Evolutionary conservation across 1,284 basidiomycete genomes (phyloP).

Genomic region (Marasmius tenuissimus): DNA sequence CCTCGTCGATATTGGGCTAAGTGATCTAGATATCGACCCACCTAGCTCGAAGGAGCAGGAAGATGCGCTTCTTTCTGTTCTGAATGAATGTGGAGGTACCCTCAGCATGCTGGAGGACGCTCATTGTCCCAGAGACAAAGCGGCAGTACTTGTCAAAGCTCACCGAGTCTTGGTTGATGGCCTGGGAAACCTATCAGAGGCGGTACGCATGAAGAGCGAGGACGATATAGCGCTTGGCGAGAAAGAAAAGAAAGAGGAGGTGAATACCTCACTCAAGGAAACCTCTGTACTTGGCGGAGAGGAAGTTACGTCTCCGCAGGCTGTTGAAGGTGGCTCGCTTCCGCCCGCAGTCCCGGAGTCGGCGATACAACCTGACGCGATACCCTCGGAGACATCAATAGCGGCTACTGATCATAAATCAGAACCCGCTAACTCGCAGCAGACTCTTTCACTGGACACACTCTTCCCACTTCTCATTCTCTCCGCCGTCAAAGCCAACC

Average conservation of each 20-base stretch:
- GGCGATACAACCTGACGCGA: not conserved
- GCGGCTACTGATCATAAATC: slow-evolving; percentile 25
- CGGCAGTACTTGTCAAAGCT: slow-evolving; percentile 75
- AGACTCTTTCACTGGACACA: slow-evolving; percentile 71
- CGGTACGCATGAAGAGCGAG: slow-evolving; percentile 63
- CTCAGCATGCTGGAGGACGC: slow-evolving; percentile 69
- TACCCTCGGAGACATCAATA: slow-evolving; percentile 15
- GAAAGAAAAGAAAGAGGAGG: not conserved
- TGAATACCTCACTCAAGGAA: not conserved
- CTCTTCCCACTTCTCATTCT: slow-evolving; percentile 90
- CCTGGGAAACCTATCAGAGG: slow-evolving; percentile 58
- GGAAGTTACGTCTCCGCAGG: not conserved
- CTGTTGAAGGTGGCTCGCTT: not conserved
- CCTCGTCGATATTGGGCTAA: slow-evolving; percentile 81
- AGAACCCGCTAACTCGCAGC: slow-evolving; percentile 19
- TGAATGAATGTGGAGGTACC: slow-evolving; percentile 74
- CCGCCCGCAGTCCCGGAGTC: not conserved
- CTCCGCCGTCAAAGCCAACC: slow-evolving; percentile 88
- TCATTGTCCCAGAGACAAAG: slow-evolving; percentile 77
- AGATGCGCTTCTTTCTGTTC: slow-evolving; percentile 62
- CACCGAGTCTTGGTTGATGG: slow-evolving; percentile 85
- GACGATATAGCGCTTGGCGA: not conserved
- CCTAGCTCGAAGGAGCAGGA: slow-evolving; percentile 36
- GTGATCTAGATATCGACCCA: slow-evolving; percentile 81
- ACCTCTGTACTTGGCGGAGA: not conserved